Percentiles rank a stretch among this genome's conserved stretches.
These are phyloP conservation scores for Suillus hirtellus DNA, from an alignment of 768 basidiomycete genomes.

Conservation along the genomic window DNA sequence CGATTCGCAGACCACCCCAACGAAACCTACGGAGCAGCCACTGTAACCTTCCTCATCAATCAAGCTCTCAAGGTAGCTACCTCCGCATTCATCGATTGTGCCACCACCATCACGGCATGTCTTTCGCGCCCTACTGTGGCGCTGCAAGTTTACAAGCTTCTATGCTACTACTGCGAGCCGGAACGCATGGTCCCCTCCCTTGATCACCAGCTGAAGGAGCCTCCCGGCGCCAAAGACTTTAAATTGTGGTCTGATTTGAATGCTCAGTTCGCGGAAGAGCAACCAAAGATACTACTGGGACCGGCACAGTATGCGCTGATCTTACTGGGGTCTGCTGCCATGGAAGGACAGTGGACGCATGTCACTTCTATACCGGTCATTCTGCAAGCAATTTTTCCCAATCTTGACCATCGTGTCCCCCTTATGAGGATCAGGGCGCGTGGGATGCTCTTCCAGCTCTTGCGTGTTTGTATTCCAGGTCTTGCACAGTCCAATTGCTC, in stretches of 20 bases:
- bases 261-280: conserved; percentile 65
- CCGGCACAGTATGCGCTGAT: conserved; percentile 89
- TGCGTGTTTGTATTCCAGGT: conserved; percentile 80
- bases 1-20: conserved; percentile 73
- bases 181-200: conserved; percentile 78
- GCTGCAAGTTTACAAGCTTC: conserved; percentile 71
- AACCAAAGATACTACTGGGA: conserved; percentile 69
- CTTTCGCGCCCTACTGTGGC: conserved; percentile 78
- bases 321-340: conserved; percentile 74
- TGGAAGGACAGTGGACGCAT: conserved; percentile 77
- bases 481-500: conserved; percentile 74
- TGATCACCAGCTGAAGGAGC: conserved; percentile 64
- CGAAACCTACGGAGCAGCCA: conserved; percentile 73
- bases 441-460: conserved; percentile 79
- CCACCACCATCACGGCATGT: conserved; percentile 80
- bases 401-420: conserved; percentile 74
- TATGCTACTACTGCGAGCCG: conserved; percentile 85
- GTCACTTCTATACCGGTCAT: conserved; percentile 68
- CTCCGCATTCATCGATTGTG: conserved; percentile 73
- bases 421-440: conserved; percentile 73
- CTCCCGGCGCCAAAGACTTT: conserved; percentile 63
- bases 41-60: conserved; percentile 81
- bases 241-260: conserved; percentile 82
- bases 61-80: conserved; percentile 86
- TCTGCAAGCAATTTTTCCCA: conserved; percentile 78